Percentiles rank a stretch among this genome's conserved stretches.
Evolutionary conservation across 1,139 yeast genomes (phyloP).

Genomic region (Meyerozyma athensensis): DNA sequence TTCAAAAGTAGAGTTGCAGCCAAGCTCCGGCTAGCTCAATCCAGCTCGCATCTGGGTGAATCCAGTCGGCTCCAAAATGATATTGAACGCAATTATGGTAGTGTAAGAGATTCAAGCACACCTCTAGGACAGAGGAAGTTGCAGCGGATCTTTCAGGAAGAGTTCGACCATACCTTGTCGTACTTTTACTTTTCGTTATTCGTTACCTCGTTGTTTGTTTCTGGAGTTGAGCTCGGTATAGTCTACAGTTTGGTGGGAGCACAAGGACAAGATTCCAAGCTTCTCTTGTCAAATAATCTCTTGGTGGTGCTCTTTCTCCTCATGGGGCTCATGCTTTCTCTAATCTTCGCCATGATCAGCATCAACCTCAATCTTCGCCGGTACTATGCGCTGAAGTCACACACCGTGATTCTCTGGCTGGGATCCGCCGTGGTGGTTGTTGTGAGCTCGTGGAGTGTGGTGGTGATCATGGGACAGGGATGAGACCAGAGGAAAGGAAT

Average conservation of each 20-base stretch:
- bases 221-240: conserved; percentile 44
- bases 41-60: not conserved
- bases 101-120: conserved; percentile 27
- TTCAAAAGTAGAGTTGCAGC: conserved; percentile 13
- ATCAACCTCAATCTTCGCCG: conserved; percentile 28
- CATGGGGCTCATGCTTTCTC: conserved; percentile 30
- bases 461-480: not conserved
- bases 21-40: not conserved
- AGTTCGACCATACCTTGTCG: conserved; percentile 35
- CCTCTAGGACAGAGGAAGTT: conserved; percentile 4
- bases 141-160: conserved; percentile 24
- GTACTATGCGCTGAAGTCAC: conserved; percentile 23
- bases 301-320: conserved; percentile 30
- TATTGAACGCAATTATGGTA: conserved; percentile 21
- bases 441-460: conserved; percentile 18
- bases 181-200: conserved; percentile 35
- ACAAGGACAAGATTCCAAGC: conserved; percentile 19
- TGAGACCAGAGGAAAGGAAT: not conserved
- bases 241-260: conserved; percentile 29
- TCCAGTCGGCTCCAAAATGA: not conserved
- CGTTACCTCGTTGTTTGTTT: conserved; percentile 32
- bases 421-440: conserved; percentile 26
- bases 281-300: conserved; percentile 27
- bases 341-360: conserved; percentile 31
- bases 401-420: conserved; percentile 24